These are phyloP conservation scores for Yamadazyma akitaensis DNA, from an alignment of 805 yeast species.

Conservation along the genomic window DNA sequence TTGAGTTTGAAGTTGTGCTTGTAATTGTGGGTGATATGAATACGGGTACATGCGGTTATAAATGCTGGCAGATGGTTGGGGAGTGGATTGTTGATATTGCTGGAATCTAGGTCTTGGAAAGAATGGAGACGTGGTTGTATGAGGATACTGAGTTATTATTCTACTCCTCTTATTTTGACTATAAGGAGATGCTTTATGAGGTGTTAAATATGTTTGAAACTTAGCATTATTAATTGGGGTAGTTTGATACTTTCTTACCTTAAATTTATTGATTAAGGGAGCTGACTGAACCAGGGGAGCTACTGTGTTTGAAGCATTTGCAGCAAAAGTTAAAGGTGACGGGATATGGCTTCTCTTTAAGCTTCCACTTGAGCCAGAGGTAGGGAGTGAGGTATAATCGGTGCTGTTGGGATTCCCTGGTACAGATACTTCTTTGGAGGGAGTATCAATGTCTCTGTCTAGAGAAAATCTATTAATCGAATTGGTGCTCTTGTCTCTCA, in stretches of 20 bases:
- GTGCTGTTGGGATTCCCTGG: neutral
- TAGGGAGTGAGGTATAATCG: neutral
- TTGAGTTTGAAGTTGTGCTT: neutral
- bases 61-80: conserved; percentile 14
- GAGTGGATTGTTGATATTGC: conserved; percentile 14
- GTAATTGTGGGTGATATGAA: neutral
- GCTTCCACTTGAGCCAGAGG: conserved; percentile 16
- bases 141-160: conserved; percentile 11
- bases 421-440: neutral
- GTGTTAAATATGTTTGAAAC: conserved; percentile 15
- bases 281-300: conserved; percentile 32
- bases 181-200: conserved; percentile 16
- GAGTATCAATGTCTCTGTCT: neutral
- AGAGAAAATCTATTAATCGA: neutral
- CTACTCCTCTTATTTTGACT: conserved; percentile 12
- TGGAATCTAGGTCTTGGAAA: conserved; percentile 10
- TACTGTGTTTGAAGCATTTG: neutral
- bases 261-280: conserved; percentile 19
- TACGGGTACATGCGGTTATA: conserved; percentile 8
- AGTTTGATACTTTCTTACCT: conserved; percentile 6
- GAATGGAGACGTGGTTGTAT: conserved; percentile 11
- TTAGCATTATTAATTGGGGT: conserved; percentile 10
- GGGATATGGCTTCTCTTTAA: conserved; percentile 34
- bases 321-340: conserved; percentile 23
- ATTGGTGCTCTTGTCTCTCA: neutral